These are phyloP conservation scores for Crassisporium funariophilum DNA, from an alignment of 768 basidiomycete species.

Conservation along the genomic window DNA sequence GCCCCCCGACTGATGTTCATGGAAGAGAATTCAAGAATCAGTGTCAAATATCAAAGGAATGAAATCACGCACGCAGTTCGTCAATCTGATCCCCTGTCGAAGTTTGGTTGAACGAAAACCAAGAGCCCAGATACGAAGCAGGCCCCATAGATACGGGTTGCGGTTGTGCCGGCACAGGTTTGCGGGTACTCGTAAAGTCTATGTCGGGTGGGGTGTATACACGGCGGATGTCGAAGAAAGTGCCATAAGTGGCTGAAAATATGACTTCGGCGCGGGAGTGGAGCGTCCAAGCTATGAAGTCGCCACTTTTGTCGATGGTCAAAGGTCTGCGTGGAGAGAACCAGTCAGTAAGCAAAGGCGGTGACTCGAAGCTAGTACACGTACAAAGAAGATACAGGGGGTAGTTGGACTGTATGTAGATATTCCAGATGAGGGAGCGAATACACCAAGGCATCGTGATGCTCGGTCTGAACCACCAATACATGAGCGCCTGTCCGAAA, in stretches of 20 bases:
- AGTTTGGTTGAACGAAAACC: conserved; percentile 52
- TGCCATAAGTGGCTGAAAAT: conserved; percentile 48
- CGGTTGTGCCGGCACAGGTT: conserved; percentile 54
- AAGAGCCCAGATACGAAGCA: conserved; percentile 54
- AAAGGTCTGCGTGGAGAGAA: conserved; percentile 29
- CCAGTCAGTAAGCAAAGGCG: not conserved
- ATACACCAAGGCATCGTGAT: conserved; percentile 51
- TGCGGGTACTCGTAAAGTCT: conserved; percentile 46
- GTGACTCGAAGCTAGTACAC: conserved; percentile 9
- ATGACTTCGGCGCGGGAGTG: conserved; percentile 32
- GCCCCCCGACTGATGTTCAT: conserved; percentile 58
- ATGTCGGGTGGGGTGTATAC: conserved; percentile 52
- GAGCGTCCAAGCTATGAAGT: conserved; percentile 50
- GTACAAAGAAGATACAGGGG: conserved; percentile 35
- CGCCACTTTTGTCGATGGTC: conserved; percentile 52
- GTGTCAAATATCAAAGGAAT: not conserved
- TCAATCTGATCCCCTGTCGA: conserved; percentile 66
- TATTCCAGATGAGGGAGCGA: conserved; percentile 66
- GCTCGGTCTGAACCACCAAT: conserved; percentile 58
- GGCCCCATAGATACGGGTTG: conserved; percentile 64
- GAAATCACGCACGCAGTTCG: conserved; percentile 46
- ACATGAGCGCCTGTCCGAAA: conserved; percentile 56
- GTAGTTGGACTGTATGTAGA: conserved; percentile 47
- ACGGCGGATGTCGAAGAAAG: conserved; percentile 60
- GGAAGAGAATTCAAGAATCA: not conserved